These are phyloP conservation scores for Cladosporium austrohemisphaericum DNA, from an alignment of 2,329 filamentous ascomycete species.

Conservation along the genomic window DNA sequence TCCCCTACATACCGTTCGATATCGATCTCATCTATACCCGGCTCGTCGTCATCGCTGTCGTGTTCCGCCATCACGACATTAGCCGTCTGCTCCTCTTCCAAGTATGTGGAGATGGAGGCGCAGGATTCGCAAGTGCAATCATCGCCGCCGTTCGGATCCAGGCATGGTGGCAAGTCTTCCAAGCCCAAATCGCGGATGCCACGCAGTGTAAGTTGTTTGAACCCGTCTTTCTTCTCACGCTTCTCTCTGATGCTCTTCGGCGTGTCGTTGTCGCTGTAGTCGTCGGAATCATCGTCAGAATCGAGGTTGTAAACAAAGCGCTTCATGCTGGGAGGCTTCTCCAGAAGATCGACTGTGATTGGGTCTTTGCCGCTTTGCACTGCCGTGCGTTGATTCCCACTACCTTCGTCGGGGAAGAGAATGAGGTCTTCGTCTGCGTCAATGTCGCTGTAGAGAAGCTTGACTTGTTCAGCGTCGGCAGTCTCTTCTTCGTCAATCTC, in stretches of 20 bases:
- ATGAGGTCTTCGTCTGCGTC: constrained; percentile 41
- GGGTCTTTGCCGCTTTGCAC: neutral
- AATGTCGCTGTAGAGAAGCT: constrained; percentile 38
- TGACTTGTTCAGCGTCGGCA: constrained; percentile 19
- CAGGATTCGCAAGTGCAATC: neutral
- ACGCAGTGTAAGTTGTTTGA: neutral
- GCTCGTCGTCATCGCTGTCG: neutral
- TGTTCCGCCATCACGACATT: neutral
- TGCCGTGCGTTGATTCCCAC: neutral
- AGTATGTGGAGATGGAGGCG: neutral
- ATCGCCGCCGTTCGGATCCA: neutral
- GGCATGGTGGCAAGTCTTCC: neutral
- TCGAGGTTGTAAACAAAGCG: constrained; percentile 16
- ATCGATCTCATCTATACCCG: neutral
- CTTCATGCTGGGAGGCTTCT: neutral
- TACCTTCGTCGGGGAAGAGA: constrained; percentile 38
- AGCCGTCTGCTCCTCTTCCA: neutral
- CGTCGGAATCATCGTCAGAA: constrained; percentile 28
- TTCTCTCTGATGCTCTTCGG: constrained; percentile 16
- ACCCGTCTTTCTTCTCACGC: neutral
- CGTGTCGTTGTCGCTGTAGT: constrained; percentile 17
- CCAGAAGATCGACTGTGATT: neutral
- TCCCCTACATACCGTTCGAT: neutral
- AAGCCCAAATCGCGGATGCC: neutral
- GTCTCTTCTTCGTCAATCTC: neutral